phyloP scores from a whole-genome alignment of 2,329 filamentous ascomycete genomes.

The Phyllosticta citrichinensis region DNA sequence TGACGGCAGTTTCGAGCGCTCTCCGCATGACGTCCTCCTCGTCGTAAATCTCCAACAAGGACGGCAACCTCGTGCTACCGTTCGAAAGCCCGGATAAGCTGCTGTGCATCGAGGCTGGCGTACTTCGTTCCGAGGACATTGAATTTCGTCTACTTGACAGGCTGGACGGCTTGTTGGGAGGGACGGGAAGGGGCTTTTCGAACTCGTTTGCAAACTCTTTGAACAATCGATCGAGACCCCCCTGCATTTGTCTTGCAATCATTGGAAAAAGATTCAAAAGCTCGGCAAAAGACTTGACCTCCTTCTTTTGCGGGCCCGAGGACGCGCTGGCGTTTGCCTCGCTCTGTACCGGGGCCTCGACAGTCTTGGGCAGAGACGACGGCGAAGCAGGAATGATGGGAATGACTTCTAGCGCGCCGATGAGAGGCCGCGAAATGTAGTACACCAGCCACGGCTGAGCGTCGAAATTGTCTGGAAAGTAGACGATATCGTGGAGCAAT shows the following conservation, averaged over 20 bases:
- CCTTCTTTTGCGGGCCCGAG: constrained; percentile 63
- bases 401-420: constrained; percentile 71
- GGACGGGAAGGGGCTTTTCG: constrained; percentile 72
- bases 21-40: constrained; percentile 86
- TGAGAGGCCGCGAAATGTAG: constrained; percentile 82
- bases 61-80: constrained; percentile 22
- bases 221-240: constrained; percentile 79
- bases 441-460: constrained; percentile 92
- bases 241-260: constrained; percentile 93
- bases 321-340: constrained; percentile 18
- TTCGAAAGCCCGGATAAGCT: constrained; percentile 25
- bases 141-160: constrained; percentile 25
- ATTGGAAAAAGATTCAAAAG: constrained; percentile 85
- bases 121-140: constrained; percentile 25
- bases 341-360: constrained; percentile 18
- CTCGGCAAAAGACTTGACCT: constrained; percentile 83
- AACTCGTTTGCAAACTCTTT: constrained; percentile 80
- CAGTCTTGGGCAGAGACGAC: constrained; percentile 23
- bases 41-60: constrained; percentile 60
- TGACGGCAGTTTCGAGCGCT: constrained; percentile 84
- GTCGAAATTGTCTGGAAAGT: constrained; percentile 82
- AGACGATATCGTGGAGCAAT: constrained; percentile 71
- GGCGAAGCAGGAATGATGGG: constrained; percentile 59
- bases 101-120: constrained; percentile 28
- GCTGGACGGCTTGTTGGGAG: constrained; percentile 26